Conservation (phyloP, 2,329 filamentous ascomycete genomes). For the Phialophora expanda region DNA sequence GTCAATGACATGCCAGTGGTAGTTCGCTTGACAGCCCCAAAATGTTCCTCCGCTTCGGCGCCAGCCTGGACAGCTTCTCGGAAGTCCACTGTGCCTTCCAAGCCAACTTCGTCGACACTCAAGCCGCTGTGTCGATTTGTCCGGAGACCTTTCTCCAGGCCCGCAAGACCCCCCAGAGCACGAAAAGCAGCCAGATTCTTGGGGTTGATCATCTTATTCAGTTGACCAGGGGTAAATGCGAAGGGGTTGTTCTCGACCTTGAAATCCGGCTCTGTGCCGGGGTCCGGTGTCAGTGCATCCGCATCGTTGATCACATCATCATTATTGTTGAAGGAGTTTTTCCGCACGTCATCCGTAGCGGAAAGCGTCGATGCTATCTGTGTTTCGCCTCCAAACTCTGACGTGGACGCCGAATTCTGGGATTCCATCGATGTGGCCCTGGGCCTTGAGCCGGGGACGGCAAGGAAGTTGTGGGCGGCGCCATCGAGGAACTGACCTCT, state of each 20-base stretch:
- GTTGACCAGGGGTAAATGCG: conserved; percentile 73
- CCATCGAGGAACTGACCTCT: conserved; percentile 57
- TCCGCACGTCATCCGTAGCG: conserved; percentile 49
- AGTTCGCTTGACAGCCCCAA: conserved; percentile 34
- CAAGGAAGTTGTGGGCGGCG: conserved; percentile 62
- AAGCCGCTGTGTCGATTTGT: conserved; percentile 70
- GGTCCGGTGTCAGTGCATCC: conserved; percentile 70
- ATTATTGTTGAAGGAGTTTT: conserved; percentile 45
- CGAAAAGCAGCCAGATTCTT: conserved; percentile 78
- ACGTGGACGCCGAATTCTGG: conserved; percentile 55
- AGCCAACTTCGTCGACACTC: conserved; percentile 68
- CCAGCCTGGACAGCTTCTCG: conserved; percentile 60
- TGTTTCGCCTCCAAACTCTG: conserved; percentile 60
- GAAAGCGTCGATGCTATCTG: conserved; percentile 55
- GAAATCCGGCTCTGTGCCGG: conserved; percentile 73
- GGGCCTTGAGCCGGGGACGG: conserved; percentile 67
- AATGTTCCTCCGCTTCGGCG: conserved; percentile 30
- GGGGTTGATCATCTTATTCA: conserved; percentile 78
- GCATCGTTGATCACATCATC: conserved; percentile 63
- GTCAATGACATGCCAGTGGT: conserved; percentile 33
- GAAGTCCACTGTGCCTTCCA: conserved; percentile 71
- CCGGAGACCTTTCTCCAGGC: conserved; percentile 74
- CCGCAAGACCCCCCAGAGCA: conserved; percentile 73
- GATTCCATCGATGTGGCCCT: conserved; percentile 68
- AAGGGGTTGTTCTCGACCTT: conserved; percentile 71